These are phyloP conservation scores for Fusarium sp. DNA, from an alignment of 2,329 filamentous ascomycete species.

Conservation along the genomic window DNA sequence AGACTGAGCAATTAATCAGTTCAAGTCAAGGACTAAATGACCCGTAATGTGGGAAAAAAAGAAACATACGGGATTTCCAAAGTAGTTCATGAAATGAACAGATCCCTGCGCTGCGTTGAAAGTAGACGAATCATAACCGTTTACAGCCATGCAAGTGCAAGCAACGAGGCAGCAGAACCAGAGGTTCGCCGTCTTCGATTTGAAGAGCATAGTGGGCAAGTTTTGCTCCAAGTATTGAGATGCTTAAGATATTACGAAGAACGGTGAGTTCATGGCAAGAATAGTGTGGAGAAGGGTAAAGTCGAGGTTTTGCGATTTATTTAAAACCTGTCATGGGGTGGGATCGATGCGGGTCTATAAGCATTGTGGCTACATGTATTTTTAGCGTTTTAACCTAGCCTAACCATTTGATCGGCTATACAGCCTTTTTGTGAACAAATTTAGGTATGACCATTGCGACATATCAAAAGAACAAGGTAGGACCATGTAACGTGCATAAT, in stretches of 20 bases:
- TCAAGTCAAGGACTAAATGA: not conserved
- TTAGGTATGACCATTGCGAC: not conserved
- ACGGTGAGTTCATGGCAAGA: not conserved
- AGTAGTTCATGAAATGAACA: slow-evolving; percentile 24
- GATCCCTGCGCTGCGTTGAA: slow-evolving; percentile 15
- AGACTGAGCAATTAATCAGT: not conserved
- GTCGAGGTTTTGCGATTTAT: not conserved
- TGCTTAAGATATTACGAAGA: not conserved
- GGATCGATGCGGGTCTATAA: slow-evolving; percentile 13
- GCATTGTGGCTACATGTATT: too few relatives aligned
- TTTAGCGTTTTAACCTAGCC: not conserved
- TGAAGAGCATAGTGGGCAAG: not conserved
- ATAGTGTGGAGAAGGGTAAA: not conserved
- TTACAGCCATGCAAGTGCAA: slow-evolving; percentile 14
- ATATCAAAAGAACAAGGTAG: too few relatives aligned
- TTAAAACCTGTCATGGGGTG: not conserved
- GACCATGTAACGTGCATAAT: too few relatives aligned
- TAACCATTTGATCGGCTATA: not conserved
- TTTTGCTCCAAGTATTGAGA: too few relatives aligned
- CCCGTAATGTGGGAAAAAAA: not conserved
- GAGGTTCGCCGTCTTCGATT: slow-evolving; percentile 15
- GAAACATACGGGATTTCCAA: slow-evolving; percentile 8
- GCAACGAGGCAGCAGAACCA: slow-evolving; percentile 18
- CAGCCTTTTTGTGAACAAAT: not conserved
- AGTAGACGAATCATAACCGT: slow-evolving; percentile 16